These are phyloP conservation scores for Plasmodium gallinaceum DNA, from an alignment of 169 alveolate genomes.

Conservation along the genomic window DNA sequence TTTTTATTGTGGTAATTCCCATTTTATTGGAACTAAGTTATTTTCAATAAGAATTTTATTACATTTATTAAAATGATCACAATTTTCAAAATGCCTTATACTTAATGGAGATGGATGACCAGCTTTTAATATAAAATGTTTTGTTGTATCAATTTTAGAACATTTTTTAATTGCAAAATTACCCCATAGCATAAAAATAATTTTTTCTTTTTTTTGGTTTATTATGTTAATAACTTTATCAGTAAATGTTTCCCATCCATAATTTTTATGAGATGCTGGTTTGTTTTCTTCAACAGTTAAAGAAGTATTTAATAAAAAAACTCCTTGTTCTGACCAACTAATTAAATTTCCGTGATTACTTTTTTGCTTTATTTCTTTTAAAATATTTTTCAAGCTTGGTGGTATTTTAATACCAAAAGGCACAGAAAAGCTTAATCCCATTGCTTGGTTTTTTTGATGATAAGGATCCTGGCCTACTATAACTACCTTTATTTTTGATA, in stretches of 20 bases:
- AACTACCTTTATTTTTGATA: slow-evolving; percentile 92
- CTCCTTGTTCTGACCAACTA: slow-evolving; percentile 99
- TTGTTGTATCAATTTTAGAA: slow-evolving; percentile 88
- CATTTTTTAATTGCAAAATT: slow-evolving; percentile 94
- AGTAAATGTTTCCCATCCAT: slow-evolving; percentile 95
- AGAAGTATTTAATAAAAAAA: slow-evolving; percentile 95
- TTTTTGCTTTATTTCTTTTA: slow-evolving; percentile 92
- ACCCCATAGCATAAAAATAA: slow-evolving; percentile 95
- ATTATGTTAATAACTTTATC: slow-evolving; percentile 90
- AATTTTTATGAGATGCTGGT: slow-evolving; percentile 77
- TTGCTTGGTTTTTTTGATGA: slow-evolving; percentile 97
- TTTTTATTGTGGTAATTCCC: slow-evolving; percentile 81
- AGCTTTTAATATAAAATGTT: slow-evolving; percentile 93
- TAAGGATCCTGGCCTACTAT: slow-evolving; percentile 99
- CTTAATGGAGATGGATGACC: slow-evolving; percentile 99
- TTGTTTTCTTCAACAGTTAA: slow-evolving; percentile 92
- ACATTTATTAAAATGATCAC: slow-evolving; percentile 90
- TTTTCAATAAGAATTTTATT: slow-evolving; percentile 83
- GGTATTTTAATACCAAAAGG: slow-evolving; percentile 95
- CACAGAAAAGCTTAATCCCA: slow-evolving; percentile 98
- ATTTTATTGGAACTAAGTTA: slow-evolving; percentile 82
- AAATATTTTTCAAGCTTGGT: slow-evolving; percentile 97
- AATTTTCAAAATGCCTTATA: slow-evolving; percentile 79
- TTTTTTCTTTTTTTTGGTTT: slow-evolving; percentile 86
- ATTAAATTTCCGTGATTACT: slow-evolving; percentile 96